Evolutionary conservation across 495 filamentous ascomycete genomes (phyloP).

Genomic region (Penicillium ochrochloron): DNA sequence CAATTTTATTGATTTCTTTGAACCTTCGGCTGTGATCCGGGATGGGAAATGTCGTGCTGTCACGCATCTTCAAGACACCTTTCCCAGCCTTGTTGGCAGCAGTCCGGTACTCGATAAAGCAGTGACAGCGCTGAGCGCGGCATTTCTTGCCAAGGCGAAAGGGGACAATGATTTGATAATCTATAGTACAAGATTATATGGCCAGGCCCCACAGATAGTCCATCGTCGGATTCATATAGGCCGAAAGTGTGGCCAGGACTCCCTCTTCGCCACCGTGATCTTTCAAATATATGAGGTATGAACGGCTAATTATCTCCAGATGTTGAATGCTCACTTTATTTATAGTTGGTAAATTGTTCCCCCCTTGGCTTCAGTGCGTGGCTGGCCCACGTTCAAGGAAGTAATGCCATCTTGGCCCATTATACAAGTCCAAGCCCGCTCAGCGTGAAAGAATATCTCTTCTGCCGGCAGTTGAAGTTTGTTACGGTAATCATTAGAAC

Average conservation of each 20-base stretch:
- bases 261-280: conserved; percentile 32
- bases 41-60: background rate
- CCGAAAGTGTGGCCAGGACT: conserved; percentile 25
- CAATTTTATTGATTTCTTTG: background rate
- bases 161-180: conserved; percentile 10
- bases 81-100: background rate
- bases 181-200: conserved; percentile 32
- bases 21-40: background rate
- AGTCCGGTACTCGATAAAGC: background rate
- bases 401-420: background rate
- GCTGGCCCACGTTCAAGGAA: background rate
- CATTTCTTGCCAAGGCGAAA: conserved; percentile 26
- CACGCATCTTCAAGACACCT: background rate
- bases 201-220: conserved; percentile 27
- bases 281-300: conserved; percentile 36
- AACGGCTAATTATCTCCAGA: background rate
- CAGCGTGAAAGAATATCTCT: background rate
- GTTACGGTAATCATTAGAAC: background rate
- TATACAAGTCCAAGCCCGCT: background rate
- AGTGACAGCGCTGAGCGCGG: conserved; percentile 1
- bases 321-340: background rate
- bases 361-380: conserved; percentile 10
- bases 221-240: conserved; percentile 23
- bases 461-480: background rate
- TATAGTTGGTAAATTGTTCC: conserved; percentile 32